Base-by-base conservation (phyloP, 768 basidiomycete genomes). In the Lactarius trivialis region DNA sequence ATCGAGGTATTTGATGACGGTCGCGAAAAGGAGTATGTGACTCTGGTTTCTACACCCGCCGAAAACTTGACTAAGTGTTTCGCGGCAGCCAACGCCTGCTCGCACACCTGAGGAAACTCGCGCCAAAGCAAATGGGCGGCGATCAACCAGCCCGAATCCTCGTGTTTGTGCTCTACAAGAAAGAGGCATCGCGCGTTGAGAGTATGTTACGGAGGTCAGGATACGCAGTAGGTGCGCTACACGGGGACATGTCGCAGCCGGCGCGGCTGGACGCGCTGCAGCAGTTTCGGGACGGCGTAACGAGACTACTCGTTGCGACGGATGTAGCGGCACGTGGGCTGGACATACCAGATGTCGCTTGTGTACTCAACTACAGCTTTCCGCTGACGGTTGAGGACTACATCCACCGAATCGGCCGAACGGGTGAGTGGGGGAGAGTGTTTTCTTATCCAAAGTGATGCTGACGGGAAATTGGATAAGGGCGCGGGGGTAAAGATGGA, bases 321-420 rank as follows among this genome's bases (percentile, higher is more conserved):
- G 97, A 99, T 72, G 97, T 99, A 9, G 97, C 97, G 7, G 94
- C 97, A 51, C 85, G 97, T 57, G 97, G 97, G 9, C 77, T 99
- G 66, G 97, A 99, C 77, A 98, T 99, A 69, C 95, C 97, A 2
- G 88, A 96, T 71, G 97, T 99, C 33, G 90, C 85, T 28, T 82
- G 88, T 28, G 97, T 99, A 52, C 84, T 98, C 72, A 97, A 98
- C 76, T 96, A 97, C 70, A 95, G 91, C n/a, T 98, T 95, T 77
- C 96, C 96, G 43, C 78, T 99, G 70, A 98, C 94, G 2, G 88
- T 98, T 53, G 96, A 97, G 76, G 88, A 92, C 76, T 95, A 89
- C 69, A 82, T 93, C 68, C 92, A 94, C 73, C 88, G 92, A 9
- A 93, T 94, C 63, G 92, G 92, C 51, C 81, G 92, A 63, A 94